Base-by-base conservation (phyloP, 768 basidiomycete species). In the Boletus insuetus region DNA sequence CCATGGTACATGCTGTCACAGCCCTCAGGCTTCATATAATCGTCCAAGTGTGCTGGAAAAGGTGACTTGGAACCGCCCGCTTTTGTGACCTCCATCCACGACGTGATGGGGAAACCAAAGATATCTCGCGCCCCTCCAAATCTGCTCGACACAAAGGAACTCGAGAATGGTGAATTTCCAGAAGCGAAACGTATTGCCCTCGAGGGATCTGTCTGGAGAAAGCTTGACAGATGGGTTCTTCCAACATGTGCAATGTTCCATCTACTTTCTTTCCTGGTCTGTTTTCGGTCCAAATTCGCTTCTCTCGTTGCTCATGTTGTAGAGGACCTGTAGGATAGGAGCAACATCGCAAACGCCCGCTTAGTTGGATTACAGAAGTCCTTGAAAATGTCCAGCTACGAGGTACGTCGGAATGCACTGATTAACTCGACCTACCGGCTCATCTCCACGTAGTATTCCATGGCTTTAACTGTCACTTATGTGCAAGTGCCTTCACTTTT, bases 311-410 rank as follows among this genome's bases (percentile, higher is more conserved):
- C 45, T 46, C 41, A 56, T 14, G 19, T 31, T 46, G 11, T 17
- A 13, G 24, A 20, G 11, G 24, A 41, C 34, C 22, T 14, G 24
- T 57, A 70, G 82, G 51, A 80, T 49, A 61, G 65, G 20, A 71
- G 61, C 43, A 83, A 85, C 59, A 71, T 85, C 38, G 78, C 77
- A 29, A 85, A 85, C 56, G 85, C 83, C 40, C 75, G 79, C n/a
- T 75, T 85, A 7, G 84, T 83, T 11, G 84, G 85, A 12, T 63
- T 86, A 55, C 82, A 84, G 62, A 77, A 71, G n/a, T 76, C 80
- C 53, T 66, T 86, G 48, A 68, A 39, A 4, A 54, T 66, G 19
- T 45, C 64, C 2, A 66, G 67, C 38, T 54, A 62, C 35, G 51
- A 69, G 54, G 68, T 66, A 56, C 29, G 41, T 51, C n/a, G 17